These are phyloP conservation scores for Phlebopus sp. DNA, from an alignment of 1,284 basidiomycete genomes.

Conservation along the genomic window DNA sequence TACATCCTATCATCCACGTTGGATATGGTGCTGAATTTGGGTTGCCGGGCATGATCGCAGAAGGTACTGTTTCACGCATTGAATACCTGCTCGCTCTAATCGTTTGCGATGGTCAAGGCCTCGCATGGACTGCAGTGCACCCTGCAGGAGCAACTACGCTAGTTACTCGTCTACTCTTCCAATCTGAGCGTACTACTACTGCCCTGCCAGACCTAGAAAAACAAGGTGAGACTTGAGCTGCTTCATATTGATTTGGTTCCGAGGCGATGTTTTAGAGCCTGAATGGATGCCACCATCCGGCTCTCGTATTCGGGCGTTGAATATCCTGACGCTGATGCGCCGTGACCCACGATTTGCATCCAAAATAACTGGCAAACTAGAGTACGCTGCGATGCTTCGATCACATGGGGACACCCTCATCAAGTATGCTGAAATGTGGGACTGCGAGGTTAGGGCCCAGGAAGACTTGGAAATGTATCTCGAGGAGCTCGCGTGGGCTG, in stretches of 20 bases:
- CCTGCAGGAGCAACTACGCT: conserved; percentile 17
- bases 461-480: conserved; percentile 14
- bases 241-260: background rate
- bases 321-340: conserved; percentile 32
- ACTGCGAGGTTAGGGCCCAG: conserved; percentile 13
- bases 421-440: conserved; percentile 20
- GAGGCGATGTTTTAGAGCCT: background rate
- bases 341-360: conserved; percentile 26
- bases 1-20: conserved; percentile 37
- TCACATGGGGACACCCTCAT: conserved; percentile 14
- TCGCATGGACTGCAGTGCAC: conserved; percentile 41
- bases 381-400: conserved; percentile 14
- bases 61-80: conserved; percentile 24
- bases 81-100: background rate
- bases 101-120: conserved; percentile 26
- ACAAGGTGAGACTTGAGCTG: conserved; percentile 3
- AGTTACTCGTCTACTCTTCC: conserved; percentile 8
- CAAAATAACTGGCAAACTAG: conserved; percentile 8
- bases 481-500: conserved; percentile 20
- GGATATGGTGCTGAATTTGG: conserved; percentile 38
- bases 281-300: conserved; percentile 8
- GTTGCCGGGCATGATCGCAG: conserved; percentile 31
- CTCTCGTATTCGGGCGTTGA: conserved; percentile 29
- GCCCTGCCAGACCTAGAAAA: background rate
- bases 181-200: background rate